Conservation (phyloP, 2,329 filamentous ascomycete genomes). For the Cladosporium oxysporum region DNA sequence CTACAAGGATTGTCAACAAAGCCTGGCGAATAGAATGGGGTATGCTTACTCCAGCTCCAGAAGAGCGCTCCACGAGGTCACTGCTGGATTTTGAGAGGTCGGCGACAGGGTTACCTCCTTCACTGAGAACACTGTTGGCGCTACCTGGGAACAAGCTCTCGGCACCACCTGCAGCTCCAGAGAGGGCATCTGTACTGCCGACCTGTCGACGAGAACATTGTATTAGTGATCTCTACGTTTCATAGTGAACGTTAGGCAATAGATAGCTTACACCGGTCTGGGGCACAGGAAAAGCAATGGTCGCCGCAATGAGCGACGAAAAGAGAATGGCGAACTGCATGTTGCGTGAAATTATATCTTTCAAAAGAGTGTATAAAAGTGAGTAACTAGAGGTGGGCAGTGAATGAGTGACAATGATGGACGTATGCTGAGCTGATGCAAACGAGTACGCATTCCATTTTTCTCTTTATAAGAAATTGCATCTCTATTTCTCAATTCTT, state of each 20-base stretch:
- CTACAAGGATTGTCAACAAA: background rate
- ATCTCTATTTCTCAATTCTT: background rate
- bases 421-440: background rate
- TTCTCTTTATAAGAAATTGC: background rate
- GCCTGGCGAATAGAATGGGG: background rate
- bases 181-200: background rate
- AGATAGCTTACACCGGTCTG: background rate
- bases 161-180: background rate
- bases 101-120: background rate
- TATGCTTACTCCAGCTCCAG: background rate
- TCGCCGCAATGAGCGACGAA: background rate
- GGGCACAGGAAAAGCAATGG: background rate
- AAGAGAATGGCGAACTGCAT: conserved; percentile 1
- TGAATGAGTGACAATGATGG: background rate
- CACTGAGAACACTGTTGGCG: background rate
- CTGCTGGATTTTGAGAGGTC: background rate
- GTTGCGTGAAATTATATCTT: background rate
- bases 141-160: background rate
- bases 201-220: background rate
- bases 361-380: background rate
- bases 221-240: background rate
- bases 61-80: background rate
- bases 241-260: background rate
- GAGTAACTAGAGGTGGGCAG: background rate
- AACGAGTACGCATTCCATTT: background rate